phyloP scores from a whole-genome alignment of 1,284 basidiomycete genomes.

The Tilletia walkeri region DNA sequence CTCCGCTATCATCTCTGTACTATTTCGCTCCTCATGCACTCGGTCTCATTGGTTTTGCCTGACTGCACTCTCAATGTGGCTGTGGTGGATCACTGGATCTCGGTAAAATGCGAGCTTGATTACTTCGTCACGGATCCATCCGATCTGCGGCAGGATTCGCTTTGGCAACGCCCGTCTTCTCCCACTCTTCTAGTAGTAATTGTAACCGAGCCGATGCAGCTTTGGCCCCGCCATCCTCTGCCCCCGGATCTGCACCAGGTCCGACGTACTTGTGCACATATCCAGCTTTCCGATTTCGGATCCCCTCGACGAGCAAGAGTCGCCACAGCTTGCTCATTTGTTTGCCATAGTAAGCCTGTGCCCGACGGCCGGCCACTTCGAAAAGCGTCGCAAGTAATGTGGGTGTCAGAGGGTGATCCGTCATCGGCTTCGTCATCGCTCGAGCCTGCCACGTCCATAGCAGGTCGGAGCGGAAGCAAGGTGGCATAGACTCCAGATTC shows the following conservation, averaged over 20 bases:
- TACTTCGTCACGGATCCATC: slow-evolving; percentile 25
- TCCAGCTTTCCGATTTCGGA: slow-evolving; percentile 32
- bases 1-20: background rate
- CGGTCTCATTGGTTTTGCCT: background rate
- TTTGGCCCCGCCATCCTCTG: slow-evolving; percentile 31
- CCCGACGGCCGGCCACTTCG: slow-evolving; percentile 42
- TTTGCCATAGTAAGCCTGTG: slow-evolving; percentile 35
- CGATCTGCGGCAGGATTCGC: slow-evolving; percentile 20
- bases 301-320: slow-evolving; percentile 40
- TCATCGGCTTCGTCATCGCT: slow-evolving; percentile 36
- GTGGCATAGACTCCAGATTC: slow-evolving; percentile 28
- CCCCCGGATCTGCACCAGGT: background rate
- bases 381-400: slow-evolving; percentile 46
- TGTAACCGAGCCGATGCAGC: slow-evolving; percentile 46
- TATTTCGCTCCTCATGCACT: background rate
- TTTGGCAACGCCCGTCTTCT: slow-evolving; percentile 31
- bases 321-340: slow-evolving; percentile 45
- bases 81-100: too few relatives aligned
- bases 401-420: slow-evolving; percentile 42
- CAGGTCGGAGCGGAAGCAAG: slow-evolving; percentile 34
- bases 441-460: slow-evolving; percentile 52
- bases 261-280: slow-evolving; percentile 24
- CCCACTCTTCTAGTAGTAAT: slow-evolving; percentile 55
- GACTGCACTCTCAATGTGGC: too few relatives aligned
- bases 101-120: too few relatives aligned